Percentiles rank a stretch among this genome's conserved stretches.
These are phyloP conservation scores for Blastocystis sp. DNA, from an alignment of 352 stramenopile genomes.

Conservation along the genomic window DNA sequence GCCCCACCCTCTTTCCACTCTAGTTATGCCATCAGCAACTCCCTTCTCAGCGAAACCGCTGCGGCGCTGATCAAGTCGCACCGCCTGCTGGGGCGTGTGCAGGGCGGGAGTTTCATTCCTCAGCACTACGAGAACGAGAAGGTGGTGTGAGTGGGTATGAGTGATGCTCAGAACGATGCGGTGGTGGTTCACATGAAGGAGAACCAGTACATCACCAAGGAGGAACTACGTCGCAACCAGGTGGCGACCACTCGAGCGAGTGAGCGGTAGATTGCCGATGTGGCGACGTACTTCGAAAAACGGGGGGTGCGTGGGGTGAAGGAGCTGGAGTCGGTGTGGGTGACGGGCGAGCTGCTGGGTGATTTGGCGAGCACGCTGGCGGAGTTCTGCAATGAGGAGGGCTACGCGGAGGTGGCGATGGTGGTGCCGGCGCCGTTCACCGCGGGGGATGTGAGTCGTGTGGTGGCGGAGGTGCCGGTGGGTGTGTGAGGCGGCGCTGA, in stretches of 20 bases:
- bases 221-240: constrained; percentile 11
- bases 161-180: neutral
- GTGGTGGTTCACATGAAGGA: neutral
- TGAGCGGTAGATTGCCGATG: neutral
- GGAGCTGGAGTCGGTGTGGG: constrained; percentile 32
- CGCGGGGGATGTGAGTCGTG: neutral
- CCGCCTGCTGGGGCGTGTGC: neutral
- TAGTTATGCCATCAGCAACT: constrained; percentile 11
- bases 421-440: constrained; percentile 12
- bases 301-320: constrained; percentile 2
- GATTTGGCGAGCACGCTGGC: constrained; percentile 1
- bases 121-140: constrained; percentile 26
- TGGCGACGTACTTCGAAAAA: constrained; percentile 27
- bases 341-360: constrained; percentile 10
- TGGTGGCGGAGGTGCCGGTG: constrained; percentile 7
- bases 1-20: neutral
- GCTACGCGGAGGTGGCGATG: constrained; percentile 14
- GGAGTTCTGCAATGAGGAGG: constrained; percentile 49
- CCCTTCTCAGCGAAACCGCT: constrained; percentile 20
- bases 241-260: neutral
- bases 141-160: neutral
- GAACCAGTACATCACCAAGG: constrained; percentile 52
- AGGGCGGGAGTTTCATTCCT: constrained; percentile 19
- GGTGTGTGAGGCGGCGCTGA: neutral
- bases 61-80: neutral